A percentile compares a stretch with the other conserved stretches of the same genome.
phyloP scores from a whole-genome alignment of 169 alveolate species.

The Neospora caninum region DNA sequence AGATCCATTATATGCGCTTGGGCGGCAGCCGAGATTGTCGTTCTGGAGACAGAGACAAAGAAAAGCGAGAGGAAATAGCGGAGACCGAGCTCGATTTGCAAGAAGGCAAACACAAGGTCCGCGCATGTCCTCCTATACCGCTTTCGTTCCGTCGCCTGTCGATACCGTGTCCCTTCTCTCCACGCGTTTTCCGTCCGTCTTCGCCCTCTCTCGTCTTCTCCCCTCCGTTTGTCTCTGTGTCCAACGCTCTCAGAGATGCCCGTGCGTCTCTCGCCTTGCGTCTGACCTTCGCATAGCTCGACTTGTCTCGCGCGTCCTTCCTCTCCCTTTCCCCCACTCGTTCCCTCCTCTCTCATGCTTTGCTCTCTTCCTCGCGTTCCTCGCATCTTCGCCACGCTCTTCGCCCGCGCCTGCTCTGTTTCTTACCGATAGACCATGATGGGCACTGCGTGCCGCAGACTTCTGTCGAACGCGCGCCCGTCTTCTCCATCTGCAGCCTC shows the following conservation, averaged over 20 bases:
- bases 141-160: no score
- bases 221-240: no score
- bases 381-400: neutral
- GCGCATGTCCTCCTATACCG: no score
- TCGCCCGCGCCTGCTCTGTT: neutral
- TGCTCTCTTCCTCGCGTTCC: neutral
- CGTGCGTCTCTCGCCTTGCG: no score
- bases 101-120: neutral
- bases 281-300: no score
- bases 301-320: no score
- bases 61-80: neutral
- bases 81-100: neutral
- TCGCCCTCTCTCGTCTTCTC: no score
- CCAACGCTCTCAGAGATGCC: no score
- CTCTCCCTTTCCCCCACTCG: no score
- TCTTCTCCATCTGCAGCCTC: neutral
- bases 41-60: neutral
- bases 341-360: no score
- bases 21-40: conserved; percentile 26
- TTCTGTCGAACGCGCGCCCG: neutral
- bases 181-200: no score
- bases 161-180: no score
- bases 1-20: neutral
- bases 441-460: neutral
- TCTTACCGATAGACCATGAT: neutral